Evolutionary conservation across 139 green algal species (phyloP), one percentile per base, ranked within the genome.

Genomic region (Pseudopediastrum boryanum): DNA sequence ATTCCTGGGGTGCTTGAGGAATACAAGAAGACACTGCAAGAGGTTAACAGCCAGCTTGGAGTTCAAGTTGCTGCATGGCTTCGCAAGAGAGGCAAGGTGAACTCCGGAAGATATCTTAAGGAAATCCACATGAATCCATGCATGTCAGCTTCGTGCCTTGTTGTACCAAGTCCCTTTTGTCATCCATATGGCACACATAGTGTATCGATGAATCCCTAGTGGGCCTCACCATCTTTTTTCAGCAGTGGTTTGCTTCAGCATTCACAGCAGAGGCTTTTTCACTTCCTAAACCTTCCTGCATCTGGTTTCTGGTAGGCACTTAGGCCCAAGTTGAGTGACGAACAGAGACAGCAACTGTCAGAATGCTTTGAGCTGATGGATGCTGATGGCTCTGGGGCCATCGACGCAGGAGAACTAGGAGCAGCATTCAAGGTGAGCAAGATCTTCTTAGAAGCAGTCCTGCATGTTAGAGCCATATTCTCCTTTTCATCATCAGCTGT

Each of bases 361-460:
- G 85, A 90, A 43, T 94, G 87, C 65, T 95, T 94, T 76, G 81
- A 90, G 13, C 78, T 94, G 23, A 95, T 96, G 86, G 92, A 96
- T 50, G 82, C 90, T 39, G 92, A 96, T 65, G 90, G 90, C 2
- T 91, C 83, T 1, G 92, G 92, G 0, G 85, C 92, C 4, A 94
- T 96, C 27, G 92, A 95, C 50, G 84, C 86, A 4, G 88, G 89
- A 1, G 92, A 96, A 80, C 79, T 95, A 21, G 80, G 79, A 1
- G 85, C 87, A 7, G 91, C 91, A 0, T 94, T 95, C 82, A 88
- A 89, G 79, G 85, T 89, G 35, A 31, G 65, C 33, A 35, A 31
- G 61, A 48, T 68, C 31, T 41, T n/a, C n/a, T n/a, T n/a, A n/a
- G n/a, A n/a, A n/a, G n/a, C n/a, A n/a, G n/a, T n/a, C n/a, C n/a